A percentile compares a stretch with the other conserved stretches of the same genome.
These are phyloP conservation scores for Naganishia sp. DNA, from an alignment of 1,284 basidiomycete species.

Conservation along the genomic window DNA sequence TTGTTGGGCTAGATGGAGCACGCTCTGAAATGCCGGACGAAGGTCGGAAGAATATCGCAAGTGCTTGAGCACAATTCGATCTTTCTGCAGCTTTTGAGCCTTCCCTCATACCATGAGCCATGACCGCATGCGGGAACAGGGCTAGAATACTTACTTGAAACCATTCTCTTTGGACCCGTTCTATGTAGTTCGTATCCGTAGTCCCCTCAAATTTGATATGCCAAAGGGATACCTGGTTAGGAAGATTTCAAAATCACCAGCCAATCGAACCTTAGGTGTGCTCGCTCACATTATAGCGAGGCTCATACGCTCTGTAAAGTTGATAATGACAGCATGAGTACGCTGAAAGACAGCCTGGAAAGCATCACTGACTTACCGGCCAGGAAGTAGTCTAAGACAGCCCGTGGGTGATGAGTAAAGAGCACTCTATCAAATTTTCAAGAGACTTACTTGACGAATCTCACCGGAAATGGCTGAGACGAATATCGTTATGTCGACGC, in stretches of 20 bases:
- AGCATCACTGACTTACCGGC: conserved; percentile 27
- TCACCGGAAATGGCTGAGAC: conserved; percentile 21
- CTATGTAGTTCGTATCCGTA: conserved; percentile 3
- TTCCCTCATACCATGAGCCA: not conserved
- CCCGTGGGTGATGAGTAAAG: not conserved
- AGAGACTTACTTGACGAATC: conserved; percentile 30
- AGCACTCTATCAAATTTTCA: too few relatives aligned
- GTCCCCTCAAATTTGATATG: conserved; percentile 25
- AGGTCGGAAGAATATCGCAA: conserved; percentile 8
- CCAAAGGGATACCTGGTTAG: conserved; percentile 28
- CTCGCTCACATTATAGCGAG: conserved; percentile 30
- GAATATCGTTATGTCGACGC: not conserved
- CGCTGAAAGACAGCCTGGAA: not conserved
- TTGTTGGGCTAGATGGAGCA: not conserved
- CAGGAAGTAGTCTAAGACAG: conserved; percentile 25
- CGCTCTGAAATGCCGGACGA: conserved; percentile 7
- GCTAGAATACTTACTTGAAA: conserved; percentile 3
- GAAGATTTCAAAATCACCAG: not conserved
- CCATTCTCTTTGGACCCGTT: conserved; percentile 18
- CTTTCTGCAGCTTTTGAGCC: conserved; percentile 26
- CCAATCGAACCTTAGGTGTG: not conserved
- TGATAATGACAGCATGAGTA: not conserved
- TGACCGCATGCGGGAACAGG: not conserved
- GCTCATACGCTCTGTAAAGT: conserved; percentile 27
- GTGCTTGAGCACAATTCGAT: conserved; percentile 32